Evolutionary conservation across 306 rosid species (phyloP), one percentile per base, ranked within the genome.

Genomic region (Cercis canadensis): DNA sequence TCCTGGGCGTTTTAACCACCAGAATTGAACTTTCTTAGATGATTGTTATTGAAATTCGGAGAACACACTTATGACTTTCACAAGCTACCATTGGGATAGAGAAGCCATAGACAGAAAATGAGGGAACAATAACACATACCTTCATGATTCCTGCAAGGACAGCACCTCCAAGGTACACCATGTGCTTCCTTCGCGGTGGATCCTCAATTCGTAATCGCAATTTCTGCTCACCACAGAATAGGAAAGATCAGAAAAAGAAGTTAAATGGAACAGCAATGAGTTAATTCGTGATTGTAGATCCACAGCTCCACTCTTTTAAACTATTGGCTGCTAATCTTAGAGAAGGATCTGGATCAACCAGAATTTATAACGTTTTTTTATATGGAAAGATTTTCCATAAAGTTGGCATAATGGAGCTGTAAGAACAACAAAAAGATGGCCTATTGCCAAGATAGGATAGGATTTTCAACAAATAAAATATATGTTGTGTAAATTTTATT

Each of bases 161-260:
- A 52, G 97, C 97, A 45, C 99, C 99, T 55, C 99, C 99, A n/a
- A 95, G 90, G 82, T 91, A 95, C 68, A 95, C 99, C 99, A 95
- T 95, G 83, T 95, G 99, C 83, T 95, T 95, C 85, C 99, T 91
- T 61, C 97, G 83, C 0, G 97, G 97, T 24, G 99, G 99, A 80
- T 95, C 99, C 83, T 95, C 99, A 29, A 95, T 95, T 70, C 99
- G 86, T 76, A 91, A 70, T 61, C 99, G 86, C 70, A 95, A 65
- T 79, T 95, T 91, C 99, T 95, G 86, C 55, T 73, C 57, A 81
- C 17, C 68, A 32, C 34, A 53, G 11, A 37, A 47, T 53, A 78
- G 11, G 41, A 50, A 70, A 79, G 36, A 44, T 31, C 17, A 29
- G 41, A 51, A 44, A 10, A 41, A 62, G 49, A 77, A 56, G 71